Base-by-base conservation (phyloP, 495 filamentous ascomycete genomes). In the Monascus purpureus region DNA sequence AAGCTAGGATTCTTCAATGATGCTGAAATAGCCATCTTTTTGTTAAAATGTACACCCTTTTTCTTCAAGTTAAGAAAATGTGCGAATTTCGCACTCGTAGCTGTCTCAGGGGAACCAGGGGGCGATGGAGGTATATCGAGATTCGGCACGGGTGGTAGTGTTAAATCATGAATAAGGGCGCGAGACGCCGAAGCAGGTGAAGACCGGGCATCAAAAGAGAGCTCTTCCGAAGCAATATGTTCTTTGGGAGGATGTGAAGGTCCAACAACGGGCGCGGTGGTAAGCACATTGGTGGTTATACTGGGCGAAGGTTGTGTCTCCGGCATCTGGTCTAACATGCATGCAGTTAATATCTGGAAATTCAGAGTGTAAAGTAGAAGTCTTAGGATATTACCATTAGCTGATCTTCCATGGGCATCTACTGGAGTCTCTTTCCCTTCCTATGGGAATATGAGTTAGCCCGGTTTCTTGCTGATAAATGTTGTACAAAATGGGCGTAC, bases 21-120 rank as follows among this genome's bases (percentile, higher is more conserved):
- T 1, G 72, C 59, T 2, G 78, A 81, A 25, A 60, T 62, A 13
- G 77, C 72, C 1, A 95, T 63, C 31, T 82, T 80, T 37, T 76
- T 65, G 51, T 97, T 95, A 65, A 97, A 95, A 57, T 97, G 92
- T 18, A 84, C 62, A 2, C 82, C 82, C 41, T 82, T 73, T 32
- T 73, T 75, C 55, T 95, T 97, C 27, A 95, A 63, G 15, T 70
- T 64, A 1, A 94, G 72, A 52, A 97, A 95, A 45, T 77, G 78
- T 32, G 72, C 64, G 42, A 94, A 81, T 41, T 93, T 94, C 31
- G 67, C 65, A 32, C 73, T 82, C 1, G 74, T 65, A 2, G 53
- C 50, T 2, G 68, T 58, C 6, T 73, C 55, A 2, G 86, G 82
- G 9, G 81, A 79, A 12, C 77, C 77, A 0, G 83, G 80, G 1